Evolutionary conservation across 106 monocot genomes (phyloP).

Genomic region (Alisma plantagoaquatica): DNA sequence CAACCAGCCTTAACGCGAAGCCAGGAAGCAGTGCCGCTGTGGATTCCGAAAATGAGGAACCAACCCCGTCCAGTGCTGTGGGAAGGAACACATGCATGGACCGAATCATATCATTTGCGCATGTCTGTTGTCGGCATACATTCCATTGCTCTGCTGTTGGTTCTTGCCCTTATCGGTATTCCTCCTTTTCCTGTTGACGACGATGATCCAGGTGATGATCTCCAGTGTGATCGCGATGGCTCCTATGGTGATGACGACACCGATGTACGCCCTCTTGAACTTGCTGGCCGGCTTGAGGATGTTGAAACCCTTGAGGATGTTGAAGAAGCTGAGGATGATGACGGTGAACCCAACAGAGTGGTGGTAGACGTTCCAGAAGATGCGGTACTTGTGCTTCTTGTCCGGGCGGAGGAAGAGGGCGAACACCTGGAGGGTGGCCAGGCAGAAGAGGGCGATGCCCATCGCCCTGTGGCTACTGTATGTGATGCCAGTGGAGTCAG

Average conservation of each 20-base stretch:
- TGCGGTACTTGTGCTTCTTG: conserved; percentile 64
- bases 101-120: too few species aligned
- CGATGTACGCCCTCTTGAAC: conserved; percentile 74
- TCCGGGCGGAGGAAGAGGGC: conserved; percentile 78
- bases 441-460: conserved; percentile 69
- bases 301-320: conserved; percentile 85
- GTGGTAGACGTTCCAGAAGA: conserved; percentile 93
- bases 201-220: conserved; percentile 54
- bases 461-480: conserved; percentile 50
- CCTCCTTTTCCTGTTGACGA: conserved; percentile 36
- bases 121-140: too few species aligned
- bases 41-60: too few species aligned
- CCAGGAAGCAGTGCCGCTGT: too few species aligned
- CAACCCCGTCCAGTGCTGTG: too few species aligned
- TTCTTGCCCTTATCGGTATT: too few species aligned
- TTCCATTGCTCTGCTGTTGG: too few species aligned
- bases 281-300: conserved; percentile 43
- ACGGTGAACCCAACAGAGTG: conserved; percentile 56
- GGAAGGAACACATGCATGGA: too few species aligned
- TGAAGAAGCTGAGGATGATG: conserved; percentile 58
- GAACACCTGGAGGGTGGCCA: conserved; percentile 90
- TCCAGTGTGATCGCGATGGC: conserved; percentile 48
- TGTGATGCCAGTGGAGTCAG: conserved; percentile 56
- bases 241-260: conserved; percentile 33
- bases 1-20: too few species aligned